These are phyloP conservation scores for Oryza brachyantha DNA, from an alignment of 176 grass and related monocot species.

Conservation along the genomic window DNA sequence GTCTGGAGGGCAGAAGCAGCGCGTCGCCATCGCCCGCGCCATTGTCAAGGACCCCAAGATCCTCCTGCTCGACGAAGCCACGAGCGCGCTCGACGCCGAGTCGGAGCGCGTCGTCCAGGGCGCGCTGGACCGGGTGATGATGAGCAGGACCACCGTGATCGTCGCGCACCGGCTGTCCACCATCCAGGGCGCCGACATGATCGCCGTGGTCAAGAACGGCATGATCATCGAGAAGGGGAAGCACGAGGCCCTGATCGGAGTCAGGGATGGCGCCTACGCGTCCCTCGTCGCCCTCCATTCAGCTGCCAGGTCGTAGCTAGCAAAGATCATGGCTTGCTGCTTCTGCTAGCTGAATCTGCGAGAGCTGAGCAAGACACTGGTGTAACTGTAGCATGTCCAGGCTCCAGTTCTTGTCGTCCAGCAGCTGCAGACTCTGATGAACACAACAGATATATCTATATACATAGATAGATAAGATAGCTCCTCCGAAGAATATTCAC, in stretches of 20 bases:
- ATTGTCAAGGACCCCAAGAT: slow-evolving; percentile 70
- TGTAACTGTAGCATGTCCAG: background rate
- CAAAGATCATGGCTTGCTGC: background rate
- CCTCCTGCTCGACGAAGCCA: slow-evolving; percentile 67
- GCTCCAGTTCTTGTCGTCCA: background rate
- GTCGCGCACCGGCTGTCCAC: slow-evolving; percentile 64
- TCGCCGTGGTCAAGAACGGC: slow-evolving; percentile 60
- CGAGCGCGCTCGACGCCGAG: slow-evolving; percentile 67
- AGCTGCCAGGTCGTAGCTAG: background rate
- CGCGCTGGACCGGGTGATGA: slow-evolving; percentile 54
- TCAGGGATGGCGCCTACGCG: slow-evolving; percentile 62
- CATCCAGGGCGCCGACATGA: slow-evolving; percentile 52
- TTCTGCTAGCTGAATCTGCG: background rate
- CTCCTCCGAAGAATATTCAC: background rate
- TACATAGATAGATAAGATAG: background rate
- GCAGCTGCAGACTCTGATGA: background rate
- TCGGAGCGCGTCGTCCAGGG: slow-evolving; percentile 60
- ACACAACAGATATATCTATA: background rate
- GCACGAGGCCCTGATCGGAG: slow-evolving; percentile 44
- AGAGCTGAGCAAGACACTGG: background rate
- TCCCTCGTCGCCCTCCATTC: slow-evolving; percentile 55
- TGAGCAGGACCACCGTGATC: slow-evolving; percentile 43
- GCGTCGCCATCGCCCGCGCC: slow-evolving; percentile 58
- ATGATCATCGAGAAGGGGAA: slow-evolving; percentile 62
- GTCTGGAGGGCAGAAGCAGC: slow-evolving; percentile 80